Evolutionary conservation across 2,329 filamentous ascomycete species (phyloP).

Genomic region (Sarocladium strictum): DNA sequence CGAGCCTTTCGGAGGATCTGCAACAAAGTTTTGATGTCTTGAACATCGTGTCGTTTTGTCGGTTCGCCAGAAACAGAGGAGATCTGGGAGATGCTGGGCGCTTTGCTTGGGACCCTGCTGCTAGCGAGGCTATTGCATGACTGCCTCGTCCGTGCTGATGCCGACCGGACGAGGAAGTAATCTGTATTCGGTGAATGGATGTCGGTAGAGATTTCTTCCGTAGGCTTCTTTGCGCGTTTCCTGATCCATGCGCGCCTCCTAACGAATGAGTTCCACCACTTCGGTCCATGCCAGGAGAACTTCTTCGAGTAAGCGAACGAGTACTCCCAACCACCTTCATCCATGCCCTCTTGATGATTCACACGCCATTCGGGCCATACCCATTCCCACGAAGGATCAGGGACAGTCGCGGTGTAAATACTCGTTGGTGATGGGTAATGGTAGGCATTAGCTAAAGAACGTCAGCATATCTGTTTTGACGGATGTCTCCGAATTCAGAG

Average conservation of each 20-base stretch:
- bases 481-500: not conserved
- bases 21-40: constrained; percentile 64
- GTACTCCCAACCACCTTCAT: constrained; percentile 95
- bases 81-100: constrained; percentile 28
- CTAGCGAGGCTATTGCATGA: constrained; percentile 27
- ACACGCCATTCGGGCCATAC: constrained; percentile 61
- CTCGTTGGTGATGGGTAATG: constrained; percentile 55
- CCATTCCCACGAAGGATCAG: constrained; percentile 96
- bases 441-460: constrained; percentile 49
- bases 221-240: constrained; percentile 60
- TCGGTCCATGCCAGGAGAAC: constrained; percentile 82
- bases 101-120: constrained; percentile 27
- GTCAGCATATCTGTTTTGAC: constrained; percentile 7
- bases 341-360: constrained; percentile 65
- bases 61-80: constrained; percentile 20
- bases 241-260: constrained; percentile 82
- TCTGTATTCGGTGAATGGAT: constrained; percentile 66
- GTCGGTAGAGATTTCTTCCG: constrained; percentile 39
- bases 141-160: constrained; percentile 27
- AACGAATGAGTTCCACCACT: constrained; percentile 96
- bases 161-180: constrained; percentile 70
- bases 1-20: constrained; percentile 59
- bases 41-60: constrained; percentile 42
- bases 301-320: constrained; percentile 74
- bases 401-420: constrained; percentile 83